A percentile compares a stretch with the other conserved stretches of the same genome.
These are phyloP conservation scores for Hypoxylon rubiginosum DNA, from an alignment of 2,329 filamentous ascomycete species.

Conservation along the genomic window DNA sequence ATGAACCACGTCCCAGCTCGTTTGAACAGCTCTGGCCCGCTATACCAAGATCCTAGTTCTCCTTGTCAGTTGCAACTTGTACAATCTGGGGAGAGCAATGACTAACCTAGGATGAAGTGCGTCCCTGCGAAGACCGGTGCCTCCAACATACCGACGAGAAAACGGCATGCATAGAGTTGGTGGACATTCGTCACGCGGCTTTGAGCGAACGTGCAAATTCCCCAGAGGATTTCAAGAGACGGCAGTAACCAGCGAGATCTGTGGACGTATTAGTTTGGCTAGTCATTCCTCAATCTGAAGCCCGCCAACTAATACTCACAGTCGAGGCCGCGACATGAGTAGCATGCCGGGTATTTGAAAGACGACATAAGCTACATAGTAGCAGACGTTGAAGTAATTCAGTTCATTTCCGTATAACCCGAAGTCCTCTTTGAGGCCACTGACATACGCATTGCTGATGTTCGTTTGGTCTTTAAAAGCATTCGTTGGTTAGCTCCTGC, in stretches of 20 bases:
- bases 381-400: conserved; percentile 58
- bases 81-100: background rate
- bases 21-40: conserved; percentile 50
- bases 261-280: background rate
- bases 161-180: conserved; percentile 51
- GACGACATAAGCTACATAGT: conserved; percentile 56
- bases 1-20: conserved; percentile 50
- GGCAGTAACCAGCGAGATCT: conserved; percentile 52
- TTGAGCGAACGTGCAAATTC: conserved; percentile 51
- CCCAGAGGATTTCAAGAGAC: conserved; percentile 51
- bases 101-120: conserved; percentile 50
- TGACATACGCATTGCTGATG: conserved; percentile 56
- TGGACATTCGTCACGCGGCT: conserved; percentile 48
- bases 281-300: background rate
- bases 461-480: conserved; percentile 49
- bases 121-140: conserved; percentile 52
- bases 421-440: conserved; percentile 57
- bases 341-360: conserved; percentile 53
- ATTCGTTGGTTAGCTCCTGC: background rate
- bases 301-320: conserved; percentile 38
- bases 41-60: conserved; percentile 46
- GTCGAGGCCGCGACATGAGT: conserved; percentile 50
- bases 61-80: background rate
- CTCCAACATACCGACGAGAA: conserved; percentile 53
- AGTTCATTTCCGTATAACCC: conserved; percentile 56